phyloP scores from a whole-genome alignment of 495 filamentous ascomycete genomes.

The Hyaloscypha bicolor region DNA sequence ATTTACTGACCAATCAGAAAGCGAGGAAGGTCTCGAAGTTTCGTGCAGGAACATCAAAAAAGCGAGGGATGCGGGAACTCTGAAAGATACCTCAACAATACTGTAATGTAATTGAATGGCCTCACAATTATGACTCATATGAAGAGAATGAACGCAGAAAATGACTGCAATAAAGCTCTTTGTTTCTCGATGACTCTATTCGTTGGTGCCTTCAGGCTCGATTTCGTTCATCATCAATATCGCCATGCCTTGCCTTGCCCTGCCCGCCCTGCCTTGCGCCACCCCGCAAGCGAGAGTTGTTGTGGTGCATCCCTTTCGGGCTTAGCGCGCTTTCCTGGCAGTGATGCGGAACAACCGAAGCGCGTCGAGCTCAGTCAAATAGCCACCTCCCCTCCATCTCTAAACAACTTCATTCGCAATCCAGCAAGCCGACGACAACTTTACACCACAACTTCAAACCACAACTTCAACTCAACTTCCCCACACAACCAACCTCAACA shows the following conservation, averaged over 20 bases:
- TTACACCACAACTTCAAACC: conserved; percentile 6
- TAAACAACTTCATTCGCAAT: conserved; percentile 20
- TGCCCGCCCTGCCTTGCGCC: not conserved
- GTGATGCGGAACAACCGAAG: conserved; percentile 27
- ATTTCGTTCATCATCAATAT: not conserved
- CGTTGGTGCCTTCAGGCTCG: not conserved
- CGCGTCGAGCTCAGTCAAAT: conserved; percentile 30
- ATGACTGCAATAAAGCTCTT: not conserved
- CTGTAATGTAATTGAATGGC: not conserved
- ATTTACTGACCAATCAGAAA: conserved; percentile 14
- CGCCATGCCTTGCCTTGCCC: not conserved
- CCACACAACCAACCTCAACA: conserved; percentile 19
- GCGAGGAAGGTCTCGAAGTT: not conserved
- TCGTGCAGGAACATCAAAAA: not conserved
- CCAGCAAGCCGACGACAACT: conserved; percentile 20
- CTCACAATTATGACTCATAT: not conserved
- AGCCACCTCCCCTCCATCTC: conserved; percentile 22
- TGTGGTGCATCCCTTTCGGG: conserved; percentile 17
- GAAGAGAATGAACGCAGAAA: not conserved
- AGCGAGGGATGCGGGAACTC: not conserved
- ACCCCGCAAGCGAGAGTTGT: conserved; percentile 9
- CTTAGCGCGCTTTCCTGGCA: conserved; percentile 17
- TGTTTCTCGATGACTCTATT: conserved; percentile 3
- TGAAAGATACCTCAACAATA: not conserved
- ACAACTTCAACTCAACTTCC: conserved; percentile 4